phyloP scores from a whole-genome alignment of 331 rosid genomes.

The Saraca asoca region DNA sequence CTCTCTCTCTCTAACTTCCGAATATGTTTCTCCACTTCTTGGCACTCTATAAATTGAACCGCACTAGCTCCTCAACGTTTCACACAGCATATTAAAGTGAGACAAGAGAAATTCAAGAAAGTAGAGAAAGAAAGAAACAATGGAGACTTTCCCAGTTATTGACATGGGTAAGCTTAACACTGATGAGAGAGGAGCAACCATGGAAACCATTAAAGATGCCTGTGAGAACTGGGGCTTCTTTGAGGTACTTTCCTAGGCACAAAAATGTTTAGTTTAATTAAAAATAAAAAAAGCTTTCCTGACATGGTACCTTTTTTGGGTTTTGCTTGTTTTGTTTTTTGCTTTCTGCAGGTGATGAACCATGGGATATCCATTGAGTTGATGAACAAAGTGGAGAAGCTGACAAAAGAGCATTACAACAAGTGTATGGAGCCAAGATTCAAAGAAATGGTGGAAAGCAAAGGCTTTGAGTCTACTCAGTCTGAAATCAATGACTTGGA shows the following conservation, averaged over 20 bases:
- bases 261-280: background rate
- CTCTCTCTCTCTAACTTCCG: too few species aligned
- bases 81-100: conserved; percentile 16
- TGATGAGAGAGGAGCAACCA: conserved; percentile 56
- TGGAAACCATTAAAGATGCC: conserved; percentile 77
- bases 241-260: conserved; percentile 56
- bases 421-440: conserved; percentile 82
- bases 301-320: background rate
- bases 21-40: background rate
- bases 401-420: conserved; percentile 85
- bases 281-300: background rate
- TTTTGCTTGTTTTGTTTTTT: background rate
- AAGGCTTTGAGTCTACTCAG: conserved; percentile 62
- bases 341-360: conserved; percentile 62
- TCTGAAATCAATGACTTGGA: conserved; percentile 69
- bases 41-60: conserved; percentile 59
- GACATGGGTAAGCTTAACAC: conserved; percentile 73
- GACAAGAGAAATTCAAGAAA: conserved; percentile 21
- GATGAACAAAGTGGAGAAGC: conserved; percentile 81
- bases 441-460: conserved; percentile 71
- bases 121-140: conserved; percentile 22
- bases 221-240: conserved; percentile 98
- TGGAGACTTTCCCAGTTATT: conserved; percentile 73
- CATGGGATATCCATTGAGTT: conserved; percentile 78
- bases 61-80: conserved; percentile 33